Base-by-base conservation (phyloP, 164 flowering plant genomes). In the Aristolochia contorta region DNA sequence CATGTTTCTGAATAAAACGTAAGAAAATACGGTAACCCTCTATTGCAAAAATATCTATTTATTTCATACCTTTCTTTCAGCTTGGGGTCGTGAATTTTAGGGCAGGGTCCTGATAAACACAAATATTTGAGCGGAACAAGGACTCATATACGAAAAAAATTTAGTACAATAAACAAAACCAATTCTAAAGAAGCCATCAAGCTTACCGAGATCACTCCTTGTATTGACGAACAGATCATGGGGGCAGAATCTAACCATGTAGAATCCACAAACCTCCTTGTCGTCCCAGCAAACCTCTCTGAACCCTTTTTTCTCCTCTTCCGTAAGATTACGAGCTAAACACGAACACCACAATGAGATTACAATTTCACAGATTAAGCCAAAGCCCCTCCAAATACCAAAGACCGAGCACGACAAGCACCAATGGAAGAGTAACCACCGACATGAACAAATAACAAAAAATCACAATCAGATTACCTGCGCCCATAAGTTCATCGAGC, bases 191-290 rank as follows among this genome's bases (percentile, higher is more conserved):
- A 23, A n/a, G 10, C 33, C 49, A 51, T 1, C 12, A 57, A 59
- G 21, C 81, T 19, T 54, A 92, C 98, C 99, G 2, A 94, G 87
- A 78, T 94, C 99, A 66, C 99, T 94, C 12, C 85, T 79, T 12
- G 99, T 94, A 68, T 91, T 94, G 68, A 94, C 91, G 65, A 94
- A 94, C 73, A 94, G 79, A 75, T 94, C 99, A 53, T 94, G 99
- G 16, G 99, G 99, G 65, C 99, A 94, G 67, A 94, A 91, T 4
- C 97, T 82, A 67, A 91, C 86, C 99, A 94, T 94, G 63, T 84
- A 94, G 58, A 67, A 79, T 16, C 77, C 81, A 58, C 99, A 93
- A 61, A 87, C 99, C 61, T 94, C 99, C 74, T 83, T 89, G 68
- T 83, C 90, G 59, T 90, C 99, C 99, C 99, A 93, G 14, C 72